Evolutionary conservation across 768 basidiomycete genomes (phyloP).

Genomic region (Amyloporia xantha): DNA sequence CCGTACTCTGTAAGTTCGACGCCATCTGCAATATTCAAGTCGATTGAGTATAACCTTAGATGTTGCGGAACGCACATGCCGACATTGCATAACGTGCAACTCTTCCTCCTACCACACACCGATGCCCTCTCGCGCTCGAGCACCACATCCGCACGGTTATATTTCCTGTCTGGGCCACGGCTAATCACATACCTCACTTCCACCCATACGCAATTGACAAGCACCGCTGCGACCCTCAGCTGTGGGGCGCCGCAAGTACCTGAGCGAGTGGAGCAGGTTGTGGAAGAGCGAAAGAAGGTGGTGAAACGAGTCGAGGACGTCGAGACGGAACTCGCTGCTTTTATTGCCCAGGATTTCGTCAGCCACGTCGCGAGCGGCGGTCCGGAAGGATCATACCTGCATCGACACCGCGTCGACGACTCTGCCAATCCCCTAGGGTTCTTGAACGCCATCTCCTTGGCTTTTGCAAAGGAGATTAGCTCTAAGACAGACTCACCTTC

Average conservation of each 20-base stretch:
- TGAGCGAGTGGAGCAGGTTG: conserved; percentile 58
- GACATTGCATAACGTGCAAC: conserved; percentile 62
- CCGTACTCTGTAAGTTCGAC: conserved; percentile 57
- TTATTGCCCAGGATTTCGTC: conserved; percentile 32
- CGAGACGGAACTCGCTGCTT: conserved; percentile 59
- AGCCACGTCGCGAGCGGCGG: conserved; percentile 13
- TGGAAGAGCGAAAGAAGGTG: conserved; percentile 58
- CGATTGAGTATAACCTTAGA: conserved; percentile 33
- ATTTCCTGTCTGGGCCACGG: conserved; percentile 79
- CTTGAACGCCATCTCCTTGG: conserved; percentile 48
- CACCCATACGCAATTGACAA: conserved; percentile 48
- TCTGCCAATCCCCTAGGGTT: conserved; percentile 51
- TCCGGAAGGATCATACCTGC: conserved; percentile 34
- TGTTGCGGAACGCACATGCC: conserved; percentile 86
- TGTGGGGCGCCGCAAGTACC: conserved; percentile 63
- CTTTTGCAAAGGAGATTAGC: conserved; percentile 27
- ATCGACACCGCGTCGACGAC: conserved; percentile 58
- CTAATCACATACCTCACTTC: conserved; percentile 56
- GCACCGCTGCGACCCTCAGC: conserved; percentile 54
- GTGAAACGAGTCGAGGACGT: conserved; percentile 66
- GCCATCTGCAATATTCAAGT: conserved; percentile 14
- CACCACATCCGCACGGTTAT: conserved; percentile 63
- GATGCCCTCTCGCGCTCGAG: conserved; percentile 56
- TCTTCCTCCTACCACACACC: conserved; percentile 66
- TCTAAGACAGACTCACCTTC: conserved; percentile 19